Evolutionary conservation across 1,284 basidiomycete genomes (phyloP), one percentile per base, ranked within the genome.

Genomic region (Ustilago nuda): DNA sequence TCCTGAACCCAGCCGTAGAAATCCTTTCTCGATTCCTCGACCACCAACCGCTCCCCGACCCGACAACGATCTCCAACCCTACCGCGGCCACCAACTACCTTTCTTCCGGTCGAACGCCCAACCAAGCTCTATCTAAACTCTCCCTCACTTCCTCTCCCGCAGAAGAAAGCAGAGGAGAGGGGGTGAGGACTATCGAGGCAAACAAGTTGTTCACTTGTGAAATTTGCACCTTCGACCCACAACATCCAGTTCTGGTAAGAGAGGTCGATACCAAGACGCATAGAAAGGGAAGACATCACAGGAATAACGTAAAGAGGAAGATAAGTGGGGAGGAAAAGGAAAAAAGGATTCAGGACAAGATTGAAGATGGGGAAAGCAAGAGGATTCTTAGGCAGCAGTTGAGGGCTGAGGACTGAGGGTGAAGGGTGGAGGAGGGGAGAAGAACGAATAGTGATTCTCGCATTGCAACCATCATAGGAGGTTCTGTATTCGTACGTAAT

Each of bases 191-290:
- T 15, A 41, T 81, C 46, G 60, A 78, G 32, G 72, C 74, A 41
- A 76, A 79, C 72, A 50, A 51, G 37, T 30, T 67, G 19, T 63
- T 61, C 6, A 86, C 89, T 1, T 98, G 95, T 84, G 84, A 89
- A 0, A 82, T 89, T 1, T 98, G 95, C 82, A 94, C 93, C 0
- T 77, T 83, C 5, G 88, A 93, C 66, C 82, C 88, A 0, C 84
- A 87, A 2, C 87, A 89, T 32, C 94, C 95, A 0, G 88, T 93
- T 61, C 91, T 94, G 89, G 88, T 97, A 13, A 90, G 92, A 59
- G 89, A 90, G 82, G 90, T 90, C 3, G 85, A 87, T 13, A 89
- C 91, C 70, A 93, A 92, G 91, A 88, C 89, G 0, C 30, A 90
- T 27, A 53, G 46, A 7, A 59, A 64, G 36, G 60, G 56, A 1